Conservation (phyloP, 345 rosid species). For the Linum usitatissimum region DNA sequence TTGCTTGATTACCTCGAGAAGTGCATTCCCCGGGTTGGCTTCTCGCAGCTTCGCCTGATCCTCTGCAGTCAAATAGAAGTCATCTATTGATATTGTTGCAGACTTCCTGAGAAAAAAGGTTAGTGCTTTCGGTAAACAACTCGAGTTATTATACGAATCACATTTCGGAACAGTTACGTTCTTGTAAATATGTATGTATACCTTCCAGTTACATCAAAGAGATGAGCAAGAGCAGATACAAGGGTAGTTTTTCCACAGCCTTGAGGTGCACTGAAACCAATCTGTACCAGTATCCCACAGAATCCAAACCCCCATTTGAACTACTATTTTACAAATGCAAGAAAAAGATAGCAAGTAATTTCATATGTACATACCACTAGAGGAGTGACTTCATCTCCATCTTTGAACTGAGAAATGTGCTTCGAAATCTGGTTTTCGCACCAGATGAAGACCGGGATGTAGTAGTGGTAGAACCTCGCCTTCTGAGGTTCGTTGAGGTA, state of each 20-base stretch:
- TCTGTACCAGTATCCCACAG: conserved; percentile 36
- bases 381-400: conserved; percentile 70
- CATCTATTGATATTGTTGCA: conserved; percentile 83
- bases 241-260: conserved; percentile 99
- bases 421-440: conserved; percentile 76
- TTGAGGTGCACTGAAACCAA: conserved; percentile 96
- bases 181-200: conserved; percentile 9
- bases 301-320: background rate
- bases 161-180: background rate
- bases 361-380: conserved; percentile 50
- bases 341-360: background rate
- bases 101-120: conserved; percentile 45
- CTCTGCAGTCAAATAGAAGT: conserved; percentile 82
- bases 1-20: conserved; percentile 45
- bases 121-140: background rate
- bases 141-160: background rate
- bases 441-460: conserved; percentile 89
- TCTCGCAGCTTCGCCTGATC: conserved; percentile 76
- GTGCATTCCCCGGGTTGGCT: conserved; percentile 64
- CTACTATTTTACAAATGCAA: background rate
- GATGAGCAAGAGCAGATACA: conserved; percentile 86
- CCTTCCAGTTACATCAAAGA: conserved; percentile 70
- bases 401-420: conserved; percentile 50
- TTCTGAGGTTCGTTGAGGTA: conserved; percentile 57
- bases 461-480: conserved; percentile 79